Percentiles rank a stretch among this genome's conserved stretches.
phyloP scores from a whole-genome alignment of 2,329 filamentous ascomycete genomes.

The Stagonosporopsis chrysanthemi region DNA sequence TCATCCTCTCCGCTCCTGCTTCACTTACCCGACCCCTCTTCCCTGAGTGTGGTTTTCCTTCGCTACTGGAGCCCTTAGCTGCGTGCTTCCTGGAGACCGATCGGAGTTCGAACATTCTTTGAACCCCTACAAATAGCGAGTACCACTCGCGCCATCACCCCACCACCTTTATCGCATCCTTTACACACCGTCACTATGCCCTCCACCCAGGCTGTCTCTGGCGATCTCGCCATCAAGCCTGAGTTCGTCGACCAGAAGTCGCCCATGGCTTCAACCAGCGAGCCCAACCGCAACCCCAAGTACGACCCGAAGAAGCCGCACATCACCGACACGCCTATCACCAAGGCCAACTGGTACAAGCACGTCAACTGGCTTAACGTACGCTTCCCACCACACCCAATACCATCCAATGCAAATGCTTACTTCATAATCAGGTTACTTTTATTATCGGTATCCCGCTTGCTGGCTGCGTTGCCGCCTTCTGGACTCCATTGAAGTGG shows the following conservation, averaged over 20 bases:
- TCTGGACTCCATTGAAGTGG: conserved; percentile 78
- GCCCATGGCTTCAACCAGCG: conserved; percentile 57
- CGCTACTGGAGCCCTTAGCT: conserved; percentile 30
- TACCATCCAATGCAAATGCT: conserved; percentile 7
- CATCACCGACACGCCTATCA: conserved; percentile 84
- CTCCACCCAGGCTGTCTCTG: conserved; percentile 59
- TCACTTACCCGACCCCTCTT: conserved; percentile 26
- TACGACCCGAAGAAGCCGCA: conserved; percentile 77
- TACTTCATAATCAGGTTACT: conserved; percentile 67
- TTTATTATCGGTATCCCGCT: conserved; percentile 83
- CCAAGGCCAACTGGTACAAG: conserved; percentile 84
- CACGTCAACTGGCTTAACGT: conserved; percentile 96
- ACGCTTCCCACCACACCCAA: conserved; percentile 30
- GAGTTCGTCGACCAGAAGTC: conserved; percentile 56
- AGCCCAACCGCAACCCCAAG: conserved; percentile 60
- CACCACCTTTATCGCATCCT: conserved; percentile 14
- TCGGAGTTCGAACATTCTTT: conserved; percentile 14
- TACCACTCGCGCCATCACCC: conserved; percentile 31
- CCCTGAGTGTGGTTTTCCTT: conserved; percentile 24
- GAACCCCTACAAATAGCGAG: conserved; percentile 17
- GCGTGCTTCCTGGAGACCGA: conserved; percentile 22
- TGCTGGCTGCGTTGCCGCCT: conserved; percentile 74
- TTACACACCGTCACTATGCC: conserved; percentile 52
- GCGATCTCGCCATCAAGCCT: conserved; percentile 59
- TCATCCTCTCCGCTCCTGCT: conserved; percentile 25